Evolutionary conservation across 2,329 filamentous ascomycete genomes (phyloP), one percentile per base, ranked within the genome.

Genomic region (Trichoderma asperellum): DNA sequence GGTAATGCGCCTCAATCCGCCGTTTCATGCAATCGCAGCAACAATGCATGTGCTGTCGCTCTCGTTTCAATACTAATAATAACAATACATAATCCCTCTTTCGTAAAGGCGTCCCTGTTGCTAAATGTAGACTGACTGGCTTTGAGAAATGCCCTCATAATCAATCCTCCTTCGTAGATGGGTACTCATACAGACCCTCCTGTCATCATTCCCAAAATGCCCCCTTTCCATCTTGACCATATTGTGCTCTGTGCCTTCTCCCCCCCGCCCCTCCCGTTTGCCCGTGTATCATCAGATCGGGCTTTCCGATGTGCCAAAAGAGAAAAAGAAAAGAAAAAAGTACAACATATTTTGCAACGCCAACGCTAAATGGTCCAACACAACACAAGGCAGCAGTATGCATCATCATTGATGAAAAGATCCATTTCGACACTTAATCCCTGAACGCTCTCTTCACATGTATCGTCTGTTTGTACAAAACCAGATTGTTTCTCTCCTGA

Each of bases 351-450:
- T 58, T 63, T 47, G 52, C 37, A 68, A 49, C 40, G 55, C 62
- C 58, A 16, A 58, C 61, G 57, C 61, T 52, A 61, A 55, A 56
- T 69, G 70, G 57, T 29, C 32, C 40, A 70, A 68, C 60, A 70
- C 12, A 70, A 69, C 34, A 71, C 68, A 67, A 60, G 59, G 63
- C 66, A 69, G 72, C 70, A 68, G 68, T 40, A 62, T 61, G 49
- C 64, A 53, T 69, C 37, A 64, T 64, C 58, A 4, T 69, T 58
- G 66, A 53, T 61, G 32, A 60, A 59, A 24, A 68, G 5, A 49
- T 68, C 57, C 65, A 53, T 40, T 68, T 61, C 27, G 24, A 32
- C 43, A 29, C 40, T 37, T 68, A 55, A 40, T 55, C 57, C 56
- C 65, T 47, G 57, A 49, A 55, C 14, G 24, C 3, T 61, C 49